Base-by-base conservation (phyloP, 805 yeast genomes). In the Sugiyamaella lignohabitans region DNA sequence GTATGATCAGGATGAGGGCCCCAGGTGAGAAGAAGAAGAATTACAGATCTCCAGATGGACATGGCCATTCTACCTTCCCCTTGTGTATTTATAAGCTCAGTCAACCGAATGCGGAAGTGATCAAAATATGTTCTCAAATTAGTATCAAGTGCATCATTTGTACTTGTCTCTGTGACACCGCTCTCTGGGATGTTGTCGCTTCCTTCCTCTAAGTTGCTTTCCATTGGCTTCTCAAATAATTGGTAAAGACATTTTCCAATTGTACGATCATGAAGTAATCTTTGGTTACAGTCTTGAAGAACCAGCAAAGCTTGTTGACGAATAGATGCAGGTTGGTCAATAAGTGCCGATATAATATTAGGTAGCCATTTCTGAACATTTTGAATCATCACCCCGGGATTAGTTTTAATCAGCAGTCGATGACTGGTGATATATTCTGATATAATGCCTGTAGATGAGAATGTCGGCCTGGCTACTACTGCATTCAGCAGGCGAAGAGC, bases 281-380 rank as follows among this genome's bases (percentile, higher is more conserved):
- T 39, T 19, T 38, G 35, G 21, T 38, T 53, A 29, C 49, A 40
- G 5, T 49, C 53, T 44, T 51, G 56, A 17, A 45, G n/a, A 11
- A 49, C 43, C n/a, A n/a, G 18, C 21, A 49, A 37, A 4, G 55
- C 51, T 22, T 46, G 44, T 29, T 49, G 50, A n/a, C 54, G 52
- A n/a, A 53, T 39, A 2, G 40, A 23, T 18, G 51, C 30, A 20
- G 30, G 47, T 11, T 42, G 24, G 29, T 48, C 49, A 8, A 50
- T 23, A 18, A 53, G 35, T 2, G 43, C 47, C n/a, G 23, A 14
- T 17, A 54, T 18, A 14, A 43, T 24, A 11, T 23, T n/a, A 1
- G 58, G 56, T 4, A 54, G 38, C 58, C 58, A 54, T 8, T 43
- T 46, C 14, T 38, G 18, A 3, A 38, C 46, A 36, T 48, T 43